These are phyloP conservation scores for Licmophora abbreviata DNA, from an alignment of 108 stramenopile species.

Conservation along the genomic window DNA sequence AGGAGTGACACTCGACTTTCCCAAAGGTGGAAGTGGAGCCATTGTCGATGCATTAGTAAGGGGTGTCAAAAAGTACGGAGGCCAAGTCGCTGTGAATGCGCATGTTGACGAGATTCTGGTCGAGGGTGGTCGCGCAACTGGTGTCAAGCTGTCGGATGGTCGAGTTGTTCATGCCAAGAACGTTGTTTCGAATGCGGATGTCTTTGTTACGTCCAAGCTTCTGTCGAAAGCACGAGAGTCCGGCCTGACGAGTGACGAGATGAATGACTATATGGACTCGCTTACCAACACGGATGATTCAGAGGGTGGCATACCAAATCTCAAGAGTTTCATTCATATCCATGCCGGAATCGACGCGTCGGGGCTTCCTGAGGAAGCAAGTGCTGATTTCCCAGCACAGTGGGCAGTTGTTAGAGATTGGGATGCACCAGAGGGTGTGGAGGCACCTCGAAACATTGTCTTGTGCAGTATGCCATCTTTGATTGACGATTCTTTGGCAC, in stretches of 20 bases:
- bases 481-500: conserved; percentile 82
- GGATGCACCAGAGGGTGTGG: conserved; percentile 70
- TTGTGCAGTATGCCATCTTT: conserved; percentile 72
- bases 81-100: conserved; percentile 42
- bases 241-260: conserved; percentile 26
- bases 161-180: conserved; percentile 54
- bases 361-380: conserved; percentile 56
- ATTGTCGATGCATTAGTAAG: conserved; percentile 84
- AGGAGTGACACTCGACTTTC: conserved; percentile 87
- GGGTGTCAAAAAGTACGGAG: conserved; percentile 65
- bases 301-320: conserved; percentile 51
- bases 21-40: conserved; percentile 77
- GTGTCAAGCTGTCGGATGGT: conserved; percentile 66
- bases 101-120: conserved; percentile 83
- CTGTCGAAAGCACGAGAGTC: conserved; percentile 32
- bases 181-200: conserved; percentile 87
- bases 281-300: conserved; percentile 48
- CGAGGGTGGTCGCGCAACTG: conserved; percentile 66
- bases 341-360: conserved; percentile 87
- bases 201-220: conserved; percentile 65
- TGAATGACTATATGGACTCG: conserved; percentile 41
- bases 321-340: conserved; percentile 86
- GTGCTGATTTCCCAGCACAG: conserved; percentile 86
- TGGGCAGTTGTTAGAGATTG: conserved; percentile 90
- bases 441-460: conserved; percentile 81